Base-by-base conservation (phyloP, 306 rosid genomes). In the Erythrophleum fordii region DNA sequence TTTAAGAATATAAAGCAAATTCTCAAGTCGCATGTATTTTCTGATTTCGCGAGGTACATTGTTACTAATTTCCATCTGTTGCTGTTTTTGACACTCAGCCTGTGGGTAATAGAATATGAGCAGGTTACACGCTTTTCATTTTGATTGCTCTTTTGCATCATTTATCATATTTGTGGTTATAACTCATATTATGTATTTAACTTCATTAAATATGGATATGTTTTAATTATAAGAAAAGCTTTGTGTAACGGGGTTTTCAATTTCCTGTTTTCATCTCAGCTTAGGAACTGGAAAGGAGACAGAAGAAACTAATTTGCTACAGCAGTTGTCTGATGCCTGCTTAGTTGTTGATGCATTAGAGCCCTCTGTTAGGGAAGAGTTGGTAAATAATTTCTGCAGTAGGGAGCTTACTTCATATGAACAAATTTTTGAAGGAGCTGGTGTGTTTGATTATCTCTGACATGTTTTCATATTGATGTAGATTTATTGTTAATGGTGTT, bases 351-450 rank as follows among this genome's bases (percentile, higher is more conserved):
- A 95, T 87, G 97, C 99, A 65, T 86, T 95, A 76, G 99, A 95
- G 89, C 94, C 99, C 64, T 95, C 99, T 51, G 99, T 95, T 69
- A 90, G 93, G 85, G 99, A 95, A 88, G 99, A 95, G 85, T 84
- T 95, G 86, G 99, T 95, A 75, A 95, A 95, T 77, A 93, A 90
- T 83, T 95, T 95, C 82, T 95, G 98, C 86, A 92, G 87, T 83
- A 85, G 98, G 84, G 99, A 95, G 85, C 97, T 95, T 72, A 95
- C 98, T 59, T 93, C 99, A 3, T 93, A 95, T 66, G 98, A 95
- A 81, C 99, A 95, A 80, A 95, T 95, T 81, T 95, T 95, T 90
- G 99, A 95, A 88, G 99, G 98, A 92, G 94, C 99, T 68, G 99
- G 99, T 95, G 52, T 80, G 93, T 86, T 78, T 65, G 12, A 56